Conservation (phyloP, 768 basidiomycete genomes). For the Peribolospora baueri region DNA sequence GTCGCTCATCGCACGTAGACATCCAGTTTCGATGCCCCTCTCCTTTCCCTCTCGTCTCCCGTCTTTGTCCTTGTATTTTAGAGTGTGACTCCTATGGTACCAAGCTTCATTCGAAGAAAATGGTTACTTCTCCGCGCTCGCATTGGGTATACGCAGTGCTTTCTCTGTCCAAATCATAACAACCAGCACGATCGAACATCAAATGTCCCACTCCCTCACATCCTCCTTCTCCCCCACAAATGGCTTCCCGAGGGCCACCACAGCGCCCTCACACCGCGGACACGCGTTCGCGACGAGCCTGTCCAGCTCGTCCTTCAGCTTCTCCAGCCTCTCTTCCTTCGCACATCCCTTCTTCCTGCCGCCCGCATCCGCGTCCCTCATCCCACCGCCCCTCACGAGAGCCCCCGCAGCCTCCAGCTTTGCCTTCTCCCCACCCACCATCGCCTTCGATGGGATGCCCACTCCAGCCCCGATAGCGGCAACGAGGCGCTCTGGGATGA, state of each 20-base stretch:
- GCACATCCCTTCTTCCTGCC: slow-evolving; percentile 20
- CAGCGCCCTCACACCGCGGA: slow-evolving; percentile 75
- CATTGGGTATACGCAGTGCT: no score
- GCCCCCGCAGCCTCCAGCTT: slow-evolving; percentile 22
- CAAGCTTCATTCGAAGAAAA: no score
- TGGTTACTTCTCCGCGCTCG: no score
- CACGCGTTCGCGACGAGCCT: slow-evolving; percentile 69
- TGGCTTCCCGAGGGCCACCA: slow-evolving; percentile 60
- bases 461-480: slow-evolving; percentile 35
- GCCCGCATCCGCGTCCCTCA: slow-evolving; percentile 18
- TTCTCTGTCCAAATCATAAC: no score
- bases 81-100: no score
- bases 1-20: no score
- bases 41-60: no score
- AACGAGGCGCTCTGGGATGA: slow-evolving; percentile 79
- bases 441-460: background rate
- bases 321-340: slow-evolving; percentile 33
- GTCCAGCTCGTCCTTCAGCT: slow-evolving; percentile 60
- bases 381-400: background rate
- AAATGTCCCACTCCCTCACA: slow-evolving; percentile 12
- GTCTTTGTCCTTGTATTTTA: no score
- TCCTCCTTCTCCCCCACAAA: slow-evolving; percentile 53
- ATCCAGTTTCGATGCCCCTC: no score
- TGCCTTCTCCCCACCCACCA: slow-evolving; percentile 17
- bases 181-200: background rate